Conservation (phyloP, 768 basidiomycete species). For the Amanita inopinata region DNA sequence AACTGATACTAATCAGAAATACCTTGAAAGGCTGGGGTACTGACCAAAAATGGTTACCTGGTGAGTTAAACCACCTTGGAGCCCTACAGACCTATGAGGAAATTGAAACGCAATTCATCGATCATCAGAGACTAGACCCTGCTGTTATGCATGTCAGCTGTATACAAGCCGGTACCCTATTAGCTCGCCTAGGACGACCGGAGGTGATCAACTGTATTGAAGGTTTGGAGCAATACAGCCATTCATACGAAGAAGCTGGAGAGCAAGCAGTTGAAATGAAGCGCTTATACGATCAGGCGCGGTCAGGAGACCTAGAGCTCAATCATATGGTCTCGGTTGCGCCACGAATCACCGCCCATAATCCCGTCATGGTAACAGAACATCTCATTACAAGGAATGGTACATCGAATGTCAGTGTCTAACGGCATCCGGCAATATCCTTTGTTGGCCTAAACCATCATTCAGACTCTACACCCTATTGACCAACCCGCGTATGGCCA, state of each 20-base stretch:
- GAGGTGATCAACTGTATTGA: constrained; percentile 79
- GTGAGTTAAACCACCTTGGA: constrained; percentile 31
- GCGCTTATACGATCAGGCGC: constrained; percentile 34
- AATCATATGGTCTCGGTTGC: constrained; percentile 37
- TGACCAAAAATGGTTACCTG: constrained; percentile 83
- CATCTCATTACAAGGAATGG: constrained; percentile 15
- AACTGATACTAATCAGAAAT: background rate
- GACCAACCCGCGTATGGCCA: background rate
- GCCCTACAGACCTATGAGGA: background rate
- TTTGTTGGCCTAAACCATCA: background rate
- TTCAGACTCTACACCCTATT: too few species aligned
- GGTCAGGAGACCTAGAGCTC: constrained; percentile 33
- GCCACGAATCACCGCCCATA: constrained; percentile 23
- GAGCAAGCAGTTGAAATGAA: constrained; percentile 69
- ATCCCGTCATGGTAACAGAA: constrained; percentile 21
- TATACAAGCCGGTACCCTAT: constrained; percentile 72
- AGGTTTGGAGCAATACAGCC: constrained; percentile 82
- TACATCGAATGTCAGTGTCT: constrained; percentile 18
- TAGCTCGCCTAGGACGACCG: constrained; percentile 74
- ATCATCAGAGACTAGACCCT: constrained; percentile 61
- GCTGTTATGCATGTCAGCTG: constrained; percentile 86
- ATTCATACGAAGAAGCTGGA: constrained; percentile 79
- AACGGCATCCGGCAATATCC: background rate
- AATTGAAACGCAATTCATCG: constrained; percentile 7
- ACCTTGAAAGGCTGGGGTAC: constrained; percentile 53